Conservation (phyloP, 495 filamentous ascomycete genomes). For the Penicillium silybi region DNA sequence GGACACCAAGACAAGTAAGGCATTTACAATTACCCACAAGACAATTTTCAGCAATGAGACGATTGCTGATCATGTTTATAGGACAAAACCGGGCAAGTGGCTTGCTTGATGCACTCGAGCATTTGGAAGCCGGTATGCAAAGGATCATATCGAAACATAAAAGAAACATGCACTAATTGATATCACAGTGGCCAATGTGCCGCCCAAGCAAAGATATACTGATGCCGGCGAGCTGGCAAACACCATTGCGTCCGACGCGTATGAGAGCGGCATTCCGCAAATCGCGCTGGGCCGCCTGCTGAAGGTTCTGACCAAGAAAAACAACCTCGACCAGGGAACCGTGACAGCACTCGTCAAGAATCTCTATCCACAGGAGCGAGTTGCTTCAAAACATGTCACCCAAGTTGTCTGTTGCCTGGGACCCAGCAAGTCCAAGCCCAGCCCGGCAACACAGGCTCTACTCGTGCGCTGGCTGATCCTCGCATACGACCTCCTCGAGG, state of each 20-base stretch:
- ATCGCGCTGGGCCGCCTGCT: slow-evolving; percentile 59
- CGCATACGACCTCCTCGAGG: slow-evolving; percentile 69
- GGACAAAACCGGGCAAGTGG: slow-evolving; percentile 16
- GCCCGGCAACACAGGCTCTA: slow-evolving; percentile 60
- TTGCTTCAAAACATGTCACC: slow-evolving; percentile 58
- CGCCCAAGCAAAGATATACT: slow-evolving; percentile 41
- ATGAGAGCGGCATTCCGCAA: slow-evolving; percentile 61
- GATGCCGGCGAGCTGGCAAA: slow-evolving; percentile 38
- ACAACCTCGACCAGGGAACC: slow-evolving; percentile 71
- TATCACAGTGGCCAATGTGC: slow-evolving; percentile 36
- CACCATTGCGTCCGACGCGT: slow-evolving; percentile 49
- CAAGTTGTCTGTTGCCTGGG: slow-evolving; percentile 72
- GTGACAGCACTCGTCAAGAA: slow-evolving; percentile 64
- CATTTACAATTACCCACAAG: neutral
- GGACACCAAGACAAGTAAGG: neutral
- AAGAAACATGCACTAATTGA: slow-evolving; percentile 4
- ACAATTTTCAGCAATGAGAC: too few species aligned
- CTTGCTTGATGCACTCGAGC: slow-evolving; percentile 38
- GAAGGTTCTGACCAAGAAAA: slow-evolving; percentile 61
- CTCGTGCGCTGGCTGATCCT: slow-evolving; percentile 79
- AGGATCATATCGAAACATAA: neutral
- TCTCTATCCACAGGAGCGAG: slow-evolving; percentile 65
- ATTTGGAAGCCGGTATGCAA: slow-evolving; percentile 43
- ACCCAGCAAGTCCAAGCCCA: slow-evolving; percentile 73
- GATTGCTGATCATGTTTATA: neutral